A percentile compares a stretch with the other conserved stretches of the same genome.
Evolutionary conservation across 768 basidiomycete species (phyloP).

Genomic region (Hypsizygus marmoreus): DNA sequence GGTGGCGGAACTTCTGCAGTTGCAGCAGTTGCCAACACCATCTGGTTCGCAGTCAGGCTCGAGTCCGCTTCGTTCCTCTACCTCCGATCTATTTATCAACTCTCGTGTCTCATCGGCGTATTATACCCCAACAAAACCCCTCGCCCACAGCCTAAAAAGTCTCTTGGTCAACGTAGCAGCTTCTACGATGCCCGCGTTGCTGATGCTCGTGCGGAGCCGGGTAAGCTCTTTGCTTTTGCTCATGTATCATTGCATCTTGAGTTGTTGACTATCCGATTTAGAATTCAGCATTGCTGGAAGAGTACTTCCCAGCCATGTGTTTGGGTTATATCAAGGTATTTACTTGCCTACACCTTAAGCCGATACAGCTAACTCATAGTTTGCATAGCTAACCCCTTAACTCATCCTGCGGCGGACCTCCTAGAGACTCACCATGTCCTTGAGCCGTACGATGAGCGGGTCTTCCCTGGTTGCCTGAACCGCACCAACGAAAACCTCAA

Average conservation of each 20-base stretch:
- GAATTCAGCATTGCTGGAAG: background rate
- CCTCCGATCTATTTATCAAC: background rate
- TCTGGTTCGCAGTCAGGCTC: background rate
- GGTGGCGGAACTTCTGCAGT: background rate
- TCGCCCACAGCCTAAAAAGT: background rate
- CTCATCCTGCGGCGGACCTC: background rate
- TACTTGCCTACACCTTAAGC: background rate
- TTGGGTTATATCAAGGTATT: background rate
- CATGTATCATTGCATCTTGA: no score
- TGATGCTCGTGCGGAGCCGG: background rate
- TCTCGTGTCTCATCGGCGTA: background rate
- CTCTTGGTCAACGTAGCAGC: background rate
- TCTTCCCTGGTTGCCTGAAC: background rate
- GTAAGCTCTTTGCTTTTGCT: background rate
- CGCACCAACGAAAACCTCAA: background rate
- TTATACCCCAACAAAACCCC: background rate
- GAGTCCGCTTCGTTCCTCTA: background rate
- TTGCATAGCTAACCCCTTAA: background rate
- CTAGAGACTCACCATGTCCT: background rate
- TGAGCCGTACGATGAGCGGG: background rate
- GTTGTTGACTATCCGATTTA: no score
- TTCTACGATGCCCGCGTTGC: background rate
- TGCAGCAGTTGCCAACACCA: constrained; percentile 5
- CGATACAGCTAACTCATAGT: no score
- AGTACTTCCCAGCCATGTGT: background rate